Conservation (phyloP, 257 asterid genomes). For the Scutellaria galericulata region DNA sequence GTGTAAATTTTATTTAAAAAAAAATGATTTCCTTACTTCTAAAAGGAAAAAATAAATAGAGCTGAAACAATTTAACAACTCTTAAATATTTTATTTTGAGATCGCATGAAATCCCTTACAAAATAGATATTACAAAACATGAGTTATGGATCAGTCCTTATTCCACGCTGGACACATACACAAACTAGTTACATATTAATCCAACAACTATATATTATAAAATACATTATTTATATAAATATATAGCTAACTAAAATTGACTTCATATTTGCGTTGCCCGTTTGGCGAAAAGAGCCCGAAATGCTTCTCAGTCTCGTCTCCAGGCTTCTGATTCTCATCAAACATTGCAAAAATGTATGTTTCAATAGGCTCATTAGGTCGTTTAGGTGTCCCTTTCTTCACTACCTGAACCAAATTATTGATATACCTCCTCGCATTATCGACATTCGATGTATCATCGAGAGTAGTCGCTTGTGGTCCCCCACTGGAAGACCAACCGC, state of each 20-base stretch:
- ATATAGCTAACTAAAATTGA: constrained; percentile 16
- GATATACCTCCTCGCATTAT: constrained; percentile 24
- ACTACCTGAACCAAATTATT: constrained; percentile 38
- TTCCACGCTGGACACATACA: too few species aligned
- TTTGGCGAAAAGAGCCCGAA: constrained; percentile 26
- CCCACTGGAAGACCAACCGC: constrained; percentile 34
- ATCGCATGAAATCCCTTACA: too few species aligned
- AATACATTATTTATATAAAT: too few species aligned
- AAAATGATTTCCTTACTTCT: too few species aligned
- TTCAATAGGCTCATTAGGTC: constrained; percentile 27
- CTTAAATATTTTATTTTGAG: too few species aligned
- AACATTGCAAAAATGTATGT: constrained; percentile 40
- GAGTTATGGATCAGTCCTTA: too few species aligned
- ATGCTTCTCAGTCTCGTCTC: constrained; percentile 9
- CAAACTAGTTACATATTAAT: too few species aligned
- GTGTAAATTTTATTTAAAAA: too few species aligned
- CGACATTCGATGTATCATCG: background rate
- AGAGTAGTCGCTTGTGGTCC: background rate
- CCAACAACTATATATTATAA: too few species aligned
- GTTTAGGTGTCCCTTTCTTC: constrained; percentile 35
- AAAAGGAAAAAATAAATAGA: too few species aligned
- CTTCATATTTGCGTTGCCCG: constrained; percentile 22
- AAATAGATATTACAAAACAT: too few species aligned
- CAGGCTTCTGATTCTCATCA: constrained; percentile 37
- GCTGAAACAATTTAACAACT: too few species aligned